Evolutionary conservation across 2,329 filamentous ascomycete species (phyloP).

Genomic region (Neocucurbitaria cava): DNA sequence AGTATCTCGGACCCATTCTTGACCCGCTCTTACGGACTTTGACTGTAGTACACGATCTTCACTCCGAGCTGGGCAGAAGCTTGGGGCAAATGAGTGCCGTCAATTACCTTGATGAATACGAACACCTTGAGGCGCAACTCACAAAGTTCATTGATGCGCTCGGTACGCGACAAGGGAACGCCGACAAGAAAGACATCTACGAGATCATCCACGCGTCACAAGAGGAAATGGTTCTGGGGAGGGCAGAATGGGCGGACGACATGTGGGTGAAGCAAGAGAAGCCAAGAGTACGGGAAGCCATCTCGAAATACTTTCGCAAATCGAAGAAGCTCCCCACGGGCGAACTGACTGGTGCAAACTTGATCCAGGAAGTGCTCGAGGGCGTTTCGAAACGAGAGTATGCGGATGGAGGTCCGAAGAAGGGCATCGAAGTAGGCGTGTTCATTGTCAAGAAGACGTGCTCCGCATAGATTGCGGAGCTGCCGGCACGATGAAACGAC

Average conservation of each 20-base stretch:
- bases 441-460: constrained; percentile 52
- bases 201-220: constrained; percentile 60
- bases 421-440: constrained; percentile 57
- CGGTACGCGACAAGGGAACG: constrained; percentile 37
- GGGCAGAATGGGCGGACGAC: constrained; percentile 63
- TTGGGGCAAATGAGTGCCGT: constrained; percentile 63
- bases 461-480: background rate
- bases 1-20: constrained; percentile 67
- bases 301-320: constrained; percentile 54
- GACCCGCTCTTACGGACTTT: constrained; percentile 67
- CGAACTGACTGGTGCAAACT: constrained; percentile 60
- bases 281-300: constrained; percentile 61
- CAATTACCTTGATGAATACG: constrained; percentile 62
- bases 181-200: constrained; percentile 42
- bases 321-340: constrained; percentile 51
- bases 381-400: constrained; percentile 63
- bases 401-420: constrained; percentile 49
- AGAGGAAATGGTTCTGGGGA: constrained; percentile 59
- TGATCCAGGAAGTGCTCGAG: constrained; percentile 66
- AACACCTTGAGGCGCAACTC: constrained; percentile 52
- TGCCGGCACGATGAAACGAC: background rate
- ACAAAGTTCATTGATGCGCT: constrained; percentile 38
- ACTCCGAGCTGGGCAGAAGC: constrained; percentile 61
- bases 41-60: constrained; percentile 65
- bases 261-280: constrained; percentile 73